phyloP scores from a whole-genome alignment of 257 asterid genomes.

The Fraxinus quadrangulata region DNA sequence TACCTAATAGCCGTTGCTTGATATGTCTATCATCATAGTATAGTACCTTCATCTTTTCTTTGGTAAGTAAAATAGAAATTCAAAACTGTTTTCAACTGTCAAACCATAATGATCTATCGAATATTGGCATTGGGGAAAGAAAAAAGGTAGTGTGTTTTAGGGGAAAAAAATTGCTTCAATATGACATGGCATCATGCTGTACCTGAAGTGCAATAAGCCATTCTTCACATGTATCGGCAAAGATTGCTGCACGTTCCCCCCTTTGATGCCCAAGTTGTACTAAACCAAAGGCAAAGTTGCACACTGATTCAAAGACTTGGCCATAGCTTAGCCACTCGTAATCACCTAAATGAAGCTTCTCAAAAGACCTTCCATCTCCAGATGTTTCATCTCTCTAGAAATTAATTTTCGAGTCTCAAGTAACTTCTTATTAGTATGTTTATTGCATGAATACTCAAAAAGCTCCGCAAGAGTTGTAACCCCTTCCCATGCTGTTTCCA shows the following conservation, averaged over 20 bases:
- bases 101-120: slow-evolving; percentile 9
- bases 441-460: slow-evolving; percentile 75
- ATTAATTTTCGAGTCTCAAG: slow-evolving; percentile 79
- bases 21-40: neutral
- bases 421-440: slow-evolving; percentile 47
- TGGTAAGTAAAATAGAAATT: neutral
- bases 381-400: slow-evolving; percentile 62
- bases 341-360: slow-evolving; percentile 95
- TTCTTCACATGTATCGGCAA: slow-evolving; percentile 95
- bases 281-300: slow-evolving; percentile 84
- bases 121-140: neutral
- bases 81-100: slow-evolving; percentile 8
- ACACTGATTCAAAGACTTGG: slow-evolving; percentile 72
- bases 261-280: slow-evolving; percentile 81
- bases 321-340: slow-evolving; percentile 88
- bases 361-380: slow-evolving; percentile 79
- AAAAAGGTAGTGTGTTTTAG: neutral
- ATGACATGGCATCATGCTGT: neutral
- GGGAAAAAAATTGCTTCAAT: neutral
- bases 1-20: slow-evolving; percentile 5
- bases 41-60: neutral
- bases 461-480: slow-evolving; percentile 92
- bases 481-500: slow-evolving; percentile 96
- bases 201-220: slow-evolving; percentile 99
- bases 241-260: slow-evolving; percentile 92